Percentiles rank a stretch among this genome's conserved stretches.
phyloP scores from a whole-genome alignment of 176 grass and related monocot species.

The Neostapfia colusana region DNA sequence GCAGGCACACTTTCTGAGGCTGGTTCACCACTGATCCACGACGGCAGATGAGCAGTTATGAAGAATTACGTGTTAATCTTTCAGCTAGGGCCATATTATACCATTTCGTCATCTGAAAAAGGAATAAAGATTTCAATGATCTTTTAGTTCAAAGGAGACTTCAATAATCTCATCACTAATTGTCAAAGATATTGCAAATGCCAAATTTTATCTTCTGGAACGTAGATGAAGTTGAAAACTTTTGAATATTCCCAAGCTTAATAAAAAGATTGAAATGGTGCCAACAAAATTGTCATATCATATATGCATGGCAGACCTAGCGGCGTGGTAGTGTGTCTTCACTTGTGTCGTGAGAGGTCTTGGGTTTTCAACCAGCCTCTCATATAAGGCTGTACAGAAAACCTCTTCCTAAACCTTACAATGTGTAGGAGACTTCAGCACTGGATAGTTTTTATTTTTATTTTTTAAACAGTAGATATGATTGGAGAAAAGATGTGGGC shows the following conservation, averaged over 20 bases:
- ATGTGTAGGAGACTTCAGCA: too few species aligned
- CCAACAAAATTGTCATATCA: too few species aligned
- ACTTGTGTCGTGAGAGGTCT: too few species aligned
- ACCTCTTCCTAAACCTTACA: too few species aligned
- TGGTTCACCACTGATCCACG: neutral
- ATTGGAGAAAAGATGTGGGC: neutral
- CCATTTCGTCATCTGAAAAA: slow-evolving; percentile 6
- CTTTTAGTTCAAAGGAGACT: neutral
- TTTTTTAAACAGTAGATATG: neutral
- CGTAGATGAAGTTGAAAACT: neutral
- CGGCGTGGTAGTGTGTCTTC: too few species aligned
- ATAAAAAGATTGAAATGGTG: neutral
- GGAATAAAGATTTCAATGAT: neutral
- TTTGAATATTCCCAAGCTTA: neutral
- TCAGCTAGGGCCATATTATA: neutral
- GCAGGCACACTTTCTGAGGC: neutral
- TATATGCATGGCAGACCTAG: too few species aligned
- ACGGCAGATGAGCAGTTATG: neutral
- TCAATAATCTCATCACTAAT: neutral
- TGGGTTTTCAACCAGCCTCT: too few species aligned
- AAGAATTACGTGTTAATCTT: neutral
- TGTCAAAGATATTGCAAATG: neutral
- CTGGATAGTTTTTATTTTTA: too few species aligned
- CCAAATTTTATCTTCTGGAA: neutral
- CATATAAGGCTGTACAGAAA: too few species aligned